Percentiles rank a stretch among this genome's conserved stretches.
Evolutionary conservation across 768 basidiomycete genomes (phyloP).

Genomic region (Suillus brevipes): DNA sequence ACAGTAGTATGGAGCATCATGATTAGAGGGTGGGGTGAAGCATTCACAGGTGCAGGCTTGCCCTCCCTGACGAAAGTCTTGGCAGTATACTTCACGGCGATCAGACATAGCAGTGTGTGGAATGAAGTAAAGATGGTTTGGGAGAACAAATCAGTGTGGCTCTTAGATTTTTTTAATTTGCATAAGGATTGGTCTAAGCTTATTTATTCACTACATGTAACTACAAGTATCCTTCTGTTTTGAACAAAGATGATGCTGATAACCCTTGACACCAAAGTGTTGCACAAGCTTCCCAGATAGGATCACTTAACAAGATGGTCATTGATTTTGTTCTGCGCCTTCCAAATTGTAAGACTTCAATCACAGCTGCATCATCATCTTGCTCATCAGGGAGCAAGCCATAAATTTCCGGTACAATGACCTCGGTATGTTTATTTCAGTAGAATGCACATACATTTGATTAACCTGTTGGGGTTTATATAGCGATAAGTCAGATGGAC

Average conservation of each 20-base stretch:
- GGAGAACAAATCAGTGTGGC: not conserved
- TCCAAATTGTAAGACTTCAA: conserved; percentile 12
- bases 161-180: not conserved
- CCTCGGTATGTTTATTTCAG: not conserved
- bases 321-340: conserved; percentile 9
- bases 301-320: conserved; percentile 12
- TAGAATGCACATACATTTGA: no score
- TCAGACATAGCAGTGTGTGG: not conserved
- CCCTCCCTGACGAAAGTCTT: not conserved
- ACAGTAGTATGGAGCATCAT: not conserved
- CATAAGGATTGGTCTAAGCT: not conserved
- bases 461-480: no score
- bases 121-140: not conserved
- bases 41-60: conserved; percentile 1
- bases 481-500: no score
- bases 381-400: conserved; percentile 14
- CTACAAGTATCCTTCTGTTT: not conserved
- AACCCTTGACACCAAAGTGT: conserved; percentile 19
- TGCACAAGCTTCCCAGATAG: conserved; percentile 16
- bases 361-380: conserved; percentile 12
- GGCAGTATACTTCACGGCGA: not conserved
- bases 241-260: conserved; percentile 7
- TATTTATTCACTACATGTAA: not conserved
- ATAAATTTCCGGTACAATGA: conserved; percentile 15
- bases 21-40: conserved; percentile 1